Conservation (phyloP, 1,284 basidiomycete species). For the Ceratobasidium papillatum region DNA sequence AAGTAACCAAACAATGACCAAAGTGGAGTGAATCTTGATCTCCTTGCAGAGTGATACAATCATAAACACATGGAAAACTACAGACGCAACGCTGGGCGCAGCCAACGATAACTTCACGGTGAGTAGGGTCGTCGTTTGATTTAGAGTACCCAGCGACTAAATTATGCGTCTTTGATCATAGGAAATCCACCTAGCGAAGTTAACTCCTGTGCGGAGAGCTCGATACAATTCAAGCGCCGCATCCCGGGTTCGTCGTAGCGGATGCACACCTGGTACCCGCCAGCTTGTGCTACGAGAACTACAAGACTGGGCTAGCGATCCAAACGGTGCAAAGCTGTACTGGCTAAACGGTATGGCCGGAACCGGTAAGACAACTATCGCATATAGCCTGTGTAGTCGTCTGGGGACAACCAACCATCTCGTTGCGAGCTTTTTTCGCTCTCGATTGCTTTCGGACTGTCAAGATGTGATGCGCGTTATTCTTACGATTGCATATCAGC, state of each 20-base stretch:
- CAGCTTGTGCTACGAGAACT: neutral
- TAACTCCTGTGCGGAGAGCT: neutral
- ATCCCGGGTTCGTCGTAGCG: neutral
- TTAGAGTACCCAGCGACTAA: too few relatives aligned
- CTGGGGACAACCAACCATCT: neutral
- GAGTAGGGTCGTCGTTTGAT: too few relatives aligned
- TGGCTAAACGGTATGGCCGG: slow-evolving; percentile 15
- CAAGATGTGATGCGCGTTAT: neutral
- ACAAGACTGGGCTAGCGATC: neutral
- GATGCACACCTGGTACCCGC: neutral
- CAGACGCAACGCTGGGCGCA: too few relatives aligned
- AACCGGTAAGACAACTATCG: slow-evolving; percentile 5
- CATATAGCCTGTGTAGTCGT: neutral
- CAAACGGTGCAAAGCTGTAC: neutral
- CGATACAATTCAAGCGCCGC: neutral
- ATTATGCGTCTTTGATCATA: neutral
- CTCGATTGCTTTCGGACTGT: neutral
- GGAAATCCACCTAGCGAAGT: neutral
- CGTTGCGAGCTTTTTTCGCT: slow-evolving; percentile 6
- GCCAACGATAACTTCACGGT: too few relatives aligned
- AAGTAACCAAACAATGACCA: neutral
- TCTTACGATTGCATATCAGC: slow-evolving; percentile 6
- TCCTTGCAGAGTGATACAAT: too few relatives aligned
- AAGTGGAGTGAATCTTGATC: too few relatives aligned
- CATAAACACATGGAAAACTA: too few relatives aligned